phyloP scores from a whole-genome alignment of 805 yeast genomes.

The Huiozyma sinensis region DNA sequence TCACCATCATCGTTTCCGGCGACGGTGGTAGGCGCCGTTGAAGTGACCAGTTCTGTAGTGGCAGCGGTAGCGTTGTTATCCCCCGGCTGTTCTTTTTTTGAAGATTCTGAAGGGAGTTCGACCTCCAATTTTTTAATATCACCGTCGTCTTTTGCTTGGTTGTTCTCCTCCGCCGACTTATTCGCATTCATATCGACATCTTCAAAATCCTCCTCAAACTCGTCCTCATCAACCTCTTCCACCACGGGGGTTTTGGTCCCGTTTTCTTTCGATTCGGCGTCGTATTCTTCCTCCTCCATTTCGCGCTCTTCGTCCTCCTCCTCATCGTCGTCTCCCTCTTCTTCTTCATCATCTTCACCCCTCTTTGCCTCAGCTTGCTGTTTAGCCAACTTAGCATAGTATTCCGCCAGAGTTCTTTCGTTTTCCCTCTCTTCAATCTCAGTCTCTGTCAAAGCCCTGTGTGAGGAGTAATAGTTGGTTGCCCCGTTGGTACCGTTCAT shows the following conservation, averaged over 20 bases:
- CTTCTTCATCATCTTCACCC: slow-evolving; percentile 37
- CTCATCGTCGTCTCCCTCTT: slow-evolving; percentile 38
- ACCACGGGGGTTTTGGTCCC: background rate
- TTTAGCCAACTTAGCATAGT: slow-evolving; percentile 67
- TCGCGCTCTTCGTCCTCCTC: slow-evolving; percentile 31
- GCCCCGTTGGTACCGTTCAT: slow-evolving; percentile 7
- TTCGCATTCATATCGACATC: slow-evolving; percentile 4
- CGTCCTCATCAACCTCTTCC: slow-evolving; percentile 15
- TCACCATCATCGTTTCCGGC: slow-evolving; percentile 14
- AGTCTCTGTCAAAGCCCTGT: slow-evolving; percentile 21
- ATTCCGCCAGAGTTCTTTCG: slow-evolving; percentile 62
- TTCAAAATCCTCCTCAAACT: slow-evolving; percentile 15
- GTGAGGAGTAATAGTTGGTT: slow-evolving; percentile 8
- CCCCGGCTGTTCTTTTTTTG: too few relatives aligned
- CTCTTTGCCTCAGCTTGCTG: slow-evolving; percentile 49
- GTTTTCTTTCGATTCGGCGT: slow-evolving; percentile 8
- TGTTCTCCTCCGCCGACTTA: background rate
- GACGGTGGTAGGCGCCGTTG: slow-evolving; percentile 25
- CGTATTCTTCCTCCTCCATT: background rate
- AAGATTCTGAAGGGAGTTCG: too few relatives aligned
- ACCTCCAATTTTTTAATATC: background rate
- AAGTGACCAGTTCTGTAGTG: slow-evolving; percentile 8
- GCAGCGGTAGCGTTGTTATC: slow-evolving; percentile 2
- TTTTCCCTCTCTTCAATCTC: slow-evolving; percentile 52
- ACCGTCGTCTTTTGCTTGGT: background rate